Base-by-base conservation (phyloP, 129 eudicot species). In the Chrysanthemum seticuspe region DNA sequence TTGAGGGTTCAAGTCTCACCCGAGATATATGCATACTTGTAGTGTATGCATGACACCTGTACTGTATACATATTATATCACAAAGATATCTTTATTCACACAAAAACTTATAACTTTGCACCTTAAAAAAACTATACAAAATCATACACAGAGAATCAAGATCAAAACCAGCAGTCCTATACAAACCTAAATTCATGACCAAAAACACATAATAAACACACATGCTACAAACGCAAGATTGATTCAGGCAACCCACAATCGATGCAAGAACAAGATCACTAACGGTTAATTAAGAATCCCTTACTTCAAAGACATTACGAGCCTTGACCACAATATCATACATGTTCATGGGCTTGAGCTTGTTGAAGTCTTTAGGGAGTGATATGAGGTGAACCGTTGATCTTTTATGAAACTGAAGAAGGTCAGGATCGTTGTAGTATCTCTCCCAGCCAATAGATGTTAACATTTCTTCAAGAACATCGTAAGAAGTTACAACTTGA, bases 271-370 rank as follows among this genome's bases (percentile, higher is more conserved):
- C 48, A 72, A 15, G 64, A 47, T 72, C 49, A 71, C 19, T 31
- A 13, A 3, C 13, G 29, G 40, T 14, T 15, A 74, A 36, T 36
- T 54, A 67, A 4, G 58, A 56, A 49, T 90, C 89, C 80, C 91
- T 79, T 25, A 87, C 96, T 90, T 85, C 91, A 73, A 90, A 91
- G 65, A 80, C 81, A 75, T 91, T 88, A 2, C 97, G 90, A 74
- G 82, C 85, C 77, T 91, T 91, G 52, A 91, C 97, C 53, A 91
- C 92, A 15, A 91, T 88, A 72, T 88, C 97, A 62, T 66, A 91
- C 96, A 91, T 86, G 61, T 91, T 96, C 90, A 83, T 88, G 75
- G 96, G 62, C 58, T 61, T 72, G 13, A 72, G 68, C 34, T 49
- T 73, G 77, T 73, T 73, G 77, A 73, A 73, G 61, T 91, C 90